Conservation (phyloP, 495 filamentous ascomycete genomes). For the Xylaria venustula region DNA sequence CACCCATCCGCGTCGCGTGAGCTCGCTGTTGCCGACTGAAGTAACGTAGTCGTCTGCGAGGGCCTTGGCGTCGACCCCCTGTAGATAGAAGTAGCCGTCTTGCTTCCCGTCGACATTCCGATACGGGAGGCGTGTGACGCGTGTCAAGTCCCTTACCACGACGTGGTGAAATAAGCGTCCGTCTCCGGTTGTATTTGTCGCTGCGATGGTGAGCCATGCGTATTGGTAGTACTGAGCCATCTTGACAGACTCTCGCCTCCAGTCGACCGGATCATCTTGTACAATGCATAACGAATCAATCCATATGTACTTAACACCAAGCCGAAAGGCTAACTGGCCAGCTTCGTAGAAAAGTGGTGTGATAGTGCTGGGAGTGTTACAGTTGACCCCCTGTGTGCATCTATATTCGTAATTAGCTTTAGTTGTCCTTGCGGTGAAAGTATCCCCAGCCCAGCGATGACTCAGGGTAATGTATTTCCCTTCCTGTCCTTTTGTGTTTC, state of each 20-base stretch:
- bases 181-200: neutral
- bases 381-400: neutral
- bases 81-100: neutral
- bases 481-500: neutral
- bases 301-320: neutral
- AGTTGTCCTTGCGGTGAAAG: neutral
- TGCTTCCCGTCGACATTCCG: neutral
- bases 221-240: constrained; percentile 18
- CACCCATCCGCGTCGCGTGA: neutral
- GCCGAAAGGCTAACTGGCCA: constrained; percentile 11
- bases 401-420: neutral
- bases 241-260: constrained; percentile 15
- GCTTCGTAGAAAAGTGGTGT: constrained; percentile 22
- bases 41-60: neutral
- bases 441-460: constrained; percentile 14
- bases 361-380: constrained; percentile 5
- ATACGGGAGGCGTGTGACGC: neutral
- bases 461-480: constrained; percentile 15
- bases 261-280: neutral
- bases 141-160: neutral
- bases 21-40: neutral
- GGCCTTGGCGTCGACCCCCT: neutral
- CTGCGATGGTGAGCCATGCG: neutral
- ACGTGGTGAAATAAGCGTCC: neutral
- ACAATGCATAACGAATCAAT: neutral